Evolutionary conservation across 371 early-diverging fungal genomes (phyloP).

Genomic region (Mortierella sp.): DNA sequence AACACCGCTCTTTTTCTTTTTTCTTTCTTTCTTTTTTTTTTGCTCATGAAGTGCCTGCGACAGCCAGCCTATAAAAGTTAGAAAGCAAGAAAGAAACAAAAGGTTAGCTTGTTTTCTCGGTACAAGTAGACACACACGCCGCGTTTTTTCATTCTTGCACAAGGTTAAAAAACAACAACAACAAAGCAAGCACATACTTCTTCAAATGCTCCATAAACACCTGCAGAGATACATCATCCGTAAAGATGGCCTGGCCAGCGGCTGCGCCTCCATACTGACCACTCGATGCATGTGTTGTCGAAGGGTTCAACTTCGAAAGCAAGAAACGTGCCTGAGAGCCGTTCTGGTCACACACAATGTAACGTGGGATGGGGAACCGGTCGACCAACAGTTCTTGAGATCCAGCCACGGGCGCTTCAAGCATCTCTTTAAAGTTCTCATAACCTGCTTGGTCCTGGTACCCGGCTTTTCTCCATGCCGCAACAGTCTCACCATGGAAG

Average conservation of each 20-base stretch:
- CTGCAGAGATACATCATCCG: slow-evolving; percentile 96
- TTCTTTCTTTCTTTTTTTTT: not conserved
- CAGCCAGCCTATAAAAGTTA: slow-evolving; percentile 4
- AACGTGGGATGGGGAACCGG: slow-evolving; percentile 98
- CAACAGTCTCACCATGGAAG: slow-evolving; percentile 92
- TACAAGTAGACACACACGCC: not conserved
- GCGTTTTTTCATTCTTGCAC: not conserved
- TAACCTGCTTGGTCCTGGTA: slow-evolving; percentile 91
- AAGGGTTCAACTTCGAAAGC: slow-evolving; percentile 97
- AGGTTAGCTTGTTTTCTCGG: not conserved
- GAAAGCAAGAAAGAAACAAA: not conserved
- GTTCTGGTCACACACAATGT: slow-evolving; percentile 94
- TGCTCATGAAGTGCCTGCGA: slow-evolving; percentile 8
- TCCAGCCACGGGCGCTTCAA: slow-evolving; percentile 89
- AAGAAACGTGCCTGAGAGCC: slow-evolving; percentile 99
- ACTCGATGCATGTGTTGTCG: slow-evolving; percentile 85
- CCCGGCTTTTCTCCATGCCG: slow-evolving; percentile 89
- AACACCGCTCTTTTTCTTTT: not conserved
- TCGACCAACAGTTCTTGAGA: slow-evolving; percentile 91
- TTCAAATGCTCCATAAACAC: slow-evolving; percentile 96
- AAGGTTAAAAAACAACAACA: not conserved
- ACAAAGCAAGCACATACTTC: no score
- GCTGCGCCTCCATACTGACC: slow-evolving; percentile 65
- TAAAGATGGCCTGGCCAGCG: slow-evolving; percentile 87
- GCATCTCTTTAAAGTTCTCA: slow-evolving; percentile 90